Percentiles rank a stretch among this genome's conserved stretches.
These are phyloP conservation scores for Collybia sp. DNA, from an alignment of 768 basidiomycete species.

Conservation along the genomic window DNA sequence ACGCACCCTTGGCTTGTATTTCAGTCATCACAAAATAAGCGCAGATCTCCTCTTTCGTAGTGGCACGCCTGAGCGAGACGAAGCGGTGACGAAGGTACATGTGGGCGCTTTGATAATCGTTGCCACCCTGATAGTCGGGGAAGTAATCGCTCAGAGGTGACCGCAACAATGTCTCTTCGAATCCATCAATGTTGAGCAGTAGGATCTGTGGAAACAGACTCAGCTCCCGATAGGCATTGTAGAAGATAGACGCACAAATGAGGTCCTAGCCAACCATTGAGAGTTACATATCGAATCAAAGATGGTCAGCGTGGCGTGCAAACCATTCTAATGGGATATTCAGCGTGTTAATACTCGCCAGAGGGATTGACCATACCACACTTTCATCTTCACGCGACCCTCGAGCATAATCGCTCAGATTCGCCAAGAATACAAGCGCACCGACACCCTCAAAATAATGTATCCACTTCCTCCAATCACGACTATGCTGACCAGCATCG, in stretches of 20 bases:
- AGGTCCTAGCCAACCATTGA: conserved; percentile 93
- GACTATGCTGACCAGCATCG: conserved; percentile 87
- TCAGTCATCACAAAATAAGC: conserved; percentile 93
- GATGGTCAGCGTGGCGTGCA: conserved; percentile 94
- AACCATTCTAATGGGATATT: conserved; percentile 67
- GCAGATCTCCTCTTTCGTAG: conserved; percentile 83
- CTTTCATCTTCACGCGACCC: conserved; percentile 97
- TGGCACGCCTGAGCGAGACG: conserved; percentile 87
- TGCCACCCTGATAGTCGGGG: conserved; percentile 84
- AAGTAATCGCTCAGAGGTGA: conserved; percentile 87
- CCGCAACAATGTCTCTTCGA: conserved; percentile 86
- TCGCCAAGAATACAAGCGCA: conserved; percentile 89
- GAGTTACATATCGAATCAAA: conserved; percentile 99
- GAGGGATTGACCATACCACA: conserved; percentile 49
- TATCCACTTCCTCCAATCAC: conserved; percentile 93
- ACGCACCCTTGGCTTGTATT: conserved; percentile 84
- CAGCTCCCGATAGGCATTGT: background rate
- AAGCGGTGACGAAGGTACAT: conserved; percentile 72
- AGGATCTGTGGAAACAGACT: conserved; percentile 57
- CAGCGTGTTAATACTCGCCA: background rate
- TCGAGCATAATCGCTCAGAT: conserved; percentile 94
- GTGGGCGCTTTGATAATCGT: conserved; percentile 88
- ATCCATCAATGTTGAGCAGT: conserved; percentile 95
- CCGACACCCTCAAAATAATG: conserved; percentile 95
- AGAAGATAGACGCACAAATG: conserved; percentile 57